A percentile compares a stretch with the other conserved stretches of the same genome.
phyloP scores from a whole-genome alignment of 2,329 filamentous ascomycete species.

The Chrysoporthe deuterocubensis region DNA sequence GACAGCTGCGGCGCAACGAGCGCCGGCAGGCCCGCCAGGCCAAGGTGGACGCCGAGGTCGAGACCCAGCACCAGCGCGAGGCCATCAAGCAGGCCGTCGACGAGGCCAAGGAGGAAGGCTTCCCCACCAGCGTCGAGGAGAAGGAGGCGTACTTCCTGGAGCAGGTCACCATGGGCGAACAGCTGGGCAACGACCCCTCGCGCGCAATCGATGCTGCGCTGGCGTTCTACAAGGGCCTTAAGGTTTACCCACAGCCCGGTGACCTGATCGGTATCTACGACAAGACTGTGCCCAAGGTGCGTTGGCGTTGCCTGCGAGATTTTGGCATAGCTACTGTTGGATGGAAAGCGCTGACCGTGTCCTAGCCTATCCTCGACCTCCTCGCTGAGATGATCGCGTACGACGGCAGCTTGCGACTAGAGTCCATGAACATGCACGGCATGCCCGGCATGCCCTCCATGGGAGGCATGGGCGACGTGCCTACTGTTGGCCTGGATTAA shows the following conservation, averaged over 20 bases:
- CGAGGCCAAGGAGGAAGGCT: slow-evolving; percentile 86
- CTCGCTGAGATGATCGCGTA: slow-evolving; percentile 97
- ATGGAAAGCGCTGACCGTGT: neutral
- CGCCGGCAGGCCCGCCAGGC: slow-evolving; percentile 71
- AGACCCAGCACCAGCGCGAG: slow-evolving; percentile 69
- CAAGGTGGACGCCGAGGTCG: slow-evolving; percentile 72
- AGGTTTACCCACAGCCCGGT: slow-evolving; percentile 93
- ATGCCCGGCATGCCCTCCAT: slow-evolving; percentile 40
- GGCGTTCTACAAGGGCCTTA: slow-evolving; percentile 97
- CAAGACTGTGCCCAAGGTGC: slow-evolving; percentile 94
- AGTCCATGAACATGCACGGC: slow-evolving; percentile 40
- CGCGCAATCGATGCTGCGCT: slow-evolving; percentile 82
- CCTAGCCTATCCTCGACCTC: slow-evolving; percentile 86
- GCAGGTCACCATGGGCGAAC: slow-evolving; percentile 88
- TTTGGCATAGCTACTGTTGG: neutral
- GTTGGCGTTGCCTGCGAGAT: neutral
- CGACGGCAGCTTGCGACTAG: slow-evolving; percentile 74
- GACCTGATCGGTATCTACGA: slow-evolving; percentile 97
- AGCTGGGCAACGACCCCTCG: slow-evolving; percentile 75
- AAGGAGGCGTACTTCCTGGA: slow-evolving; percentile 97
- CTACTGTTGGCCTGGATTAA: slow-evolving; percentile 60
- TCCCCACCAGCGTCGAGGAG: slow-evolving; percentile 88
- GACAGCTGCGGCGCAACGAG: slow-evolving; percentile 73
- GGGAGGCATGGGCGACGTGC: slow-evolving; percentile 52
- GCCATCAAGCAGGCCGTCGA: slow-evolving; percentile 76